phyloP scores from a whole-genome alignment of 2,329 filamentous ascomycete genomes.

The Sarocladium strictum region DNA sequence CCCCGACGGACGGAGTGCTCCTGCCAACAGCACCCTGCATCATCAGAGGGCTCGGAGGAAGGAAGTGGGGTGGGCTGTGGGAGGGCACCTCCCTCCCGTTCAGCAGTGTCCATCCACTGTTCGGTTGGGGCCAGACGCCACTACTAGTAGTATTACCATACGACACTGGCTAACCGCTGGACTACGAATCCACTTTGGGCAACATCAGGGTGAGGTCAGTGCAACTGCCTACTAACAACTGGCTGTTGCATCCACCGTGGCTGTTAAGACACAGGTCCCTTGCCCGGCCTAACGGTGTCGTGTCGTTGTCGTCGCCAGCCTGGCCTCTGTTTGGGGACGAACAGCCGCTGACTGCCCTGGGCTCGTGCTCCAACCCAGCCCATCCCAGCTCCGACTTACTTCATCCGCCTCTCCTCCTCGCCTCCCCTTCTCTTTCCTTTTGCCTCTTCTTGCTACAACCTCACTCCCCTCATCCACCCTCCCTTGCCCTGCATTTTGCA shows the following conservation, averaged over 20 bases:
- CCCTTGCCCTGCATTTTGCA: slow-evolving; percentile 16
- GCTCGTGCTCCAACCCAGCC: not conserved
- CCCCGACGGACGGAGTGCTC: not conserved
- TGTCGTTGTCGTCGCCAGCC: slow-evolving; percentile 1
- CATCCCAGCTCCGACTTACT: slow-evolving; percentile 8
- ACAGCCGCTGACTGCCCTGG: not conserved
- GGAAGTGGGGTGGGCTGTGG: not conserved
- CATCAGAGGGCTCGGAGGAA: not conserved
- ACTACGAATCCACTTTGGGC: not conserved
- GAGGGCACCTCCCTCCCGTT: slow-evolving; percentile 2
- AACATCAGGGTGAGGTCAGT: not conserved
- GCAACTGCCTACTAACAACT: not conserved
- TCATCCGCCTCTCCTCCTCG: slow-evolving; percentile 8
- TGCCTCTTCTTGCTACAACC: slow-evolving; percentile 19
- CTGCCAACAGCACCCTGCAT: not conserved
- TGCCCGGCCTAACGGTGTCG: too few relatives aligned
- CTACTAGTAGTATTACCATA: not conserved
- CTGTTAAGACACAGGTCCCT: too few relatives aligned
- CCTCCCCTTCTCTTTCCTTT: slow-evolving; percentile 6
- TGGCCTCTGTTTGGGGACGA: not conserved
- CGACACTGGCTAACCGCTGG: not conserved
- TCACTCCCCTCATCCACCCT: slow-evolving; percentile 16
- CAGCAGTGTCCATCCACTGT: not conserved
- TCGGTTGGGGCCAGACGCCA: too few relatives aligned
- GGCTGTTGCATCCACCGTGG: too few relatives aligned